Percentiles rank a stretch among this genome's conserved stretches.
These are phyloP conservation scores for Leishmania aethiopica DNA, from an alignment of 208 protist genomes.

Conservation along the genomic window DNA sequence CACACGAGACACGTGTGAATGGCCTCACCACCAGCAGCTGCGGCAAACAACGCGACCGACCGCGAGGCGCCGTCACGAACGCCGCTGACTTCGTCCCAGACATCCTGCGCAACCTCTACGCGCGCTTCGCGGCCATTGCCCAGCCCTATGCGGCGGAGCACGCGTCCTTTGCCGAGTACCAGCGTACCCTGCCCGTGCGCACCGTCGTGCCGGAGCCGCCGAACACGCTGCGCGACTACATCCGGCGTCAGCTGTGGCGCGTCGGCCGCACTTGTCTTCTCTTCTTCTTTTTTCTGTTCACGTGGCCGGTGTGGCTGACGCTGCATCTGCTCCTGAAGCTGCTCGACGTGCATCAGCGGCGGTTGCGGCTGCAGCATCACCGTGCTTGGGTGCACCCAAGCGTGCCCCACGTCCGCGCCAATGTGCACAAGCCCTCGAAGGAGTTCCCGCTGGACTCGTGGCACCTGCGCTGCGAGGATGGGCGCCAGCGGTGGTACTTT, in stretches of 20 bases:
- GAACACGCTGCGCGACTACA: conserved; percentile 49
- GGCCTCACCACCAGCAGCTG: neutral
- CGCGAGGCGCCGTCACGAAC: neutral
- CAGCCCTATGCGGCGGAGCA: conserved; percentile 33
- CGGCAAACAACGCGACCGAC: neutral
- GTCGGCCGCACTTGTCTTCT: conserved; percentile 4
- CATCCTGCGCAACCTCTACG: neutral
- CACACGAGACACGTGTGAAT: neutral
- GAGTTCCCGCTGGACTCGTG: conserved; percentile 68
- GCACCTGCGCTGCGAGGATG: conserved; percentile 88
- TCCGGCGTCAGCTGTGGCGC: conserved; percentile 28
- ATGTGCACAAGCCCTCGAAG: conserved; percentile 32
- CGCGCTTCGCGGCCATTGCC: conserved; percentile 5
- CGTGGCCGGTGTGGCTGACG: conserved; percentile 41
- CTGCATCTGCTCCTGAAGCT: conserved; percentile 56
- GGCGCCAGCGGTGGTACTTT: conserved; percentile 89
- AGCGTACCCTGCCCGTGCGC: conserved; percentile 50
- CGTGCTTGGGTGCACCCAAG: conserved; percentile 47
- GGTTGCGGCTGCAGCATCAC: conserved; percentile 44
- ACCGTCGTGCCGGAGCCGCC: conserved; percentile 73
- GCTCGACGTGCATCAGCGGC: conserved; percentile 58
- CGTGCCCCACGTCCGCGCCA: conserved; percentile 59
- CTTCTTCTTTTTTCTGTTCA: conserved; percentile 41
- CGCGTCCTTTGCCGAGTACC: conserved; percentile 47
- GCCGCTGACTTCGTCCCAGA: neutral